Percentiles rank a stretch among this genome's conserved stretches.
Conservation (phyloP, 768 basidiomycete genomes). For the Tephrocybe sp. region DNA sequence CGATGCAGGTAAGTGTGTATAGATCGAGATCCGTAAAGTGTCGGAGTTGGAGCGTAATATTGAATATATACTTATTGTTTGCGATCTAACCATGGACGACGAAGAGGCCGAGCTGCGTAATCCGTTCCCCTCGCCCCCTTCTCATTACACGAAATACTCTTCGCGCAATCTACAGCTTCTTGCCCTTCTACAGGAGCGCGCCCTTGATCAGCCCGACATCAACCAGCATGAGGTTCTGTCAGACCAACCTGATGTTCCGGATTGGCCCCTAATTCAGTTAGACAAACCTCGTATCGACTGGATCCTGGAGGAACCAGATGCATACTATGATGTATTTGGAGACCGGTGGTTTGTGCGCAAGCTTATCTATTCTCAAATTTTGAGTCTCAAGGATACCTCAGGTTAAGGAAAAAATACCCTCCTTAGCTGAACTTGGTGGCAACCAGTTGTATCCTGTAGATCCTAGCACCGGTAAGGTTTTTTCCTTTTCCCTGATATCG, state of each 20-base stretch:
- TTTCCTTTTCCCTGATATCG: too few relatives aligned
- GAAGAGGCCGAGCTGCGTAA: constrained; percentile 78
- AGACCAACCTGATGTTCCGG: constrained; percentile 73
- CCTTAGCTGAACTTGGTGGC: constrained; percentile 78
- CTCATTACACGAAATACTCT: constrained; percentile 78
- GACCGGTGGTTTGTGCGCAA: constrained; percentile 83
- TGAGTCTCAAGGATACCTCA: constrained; percentile 24
- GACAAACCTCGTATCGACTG: constrained; percentile 89
- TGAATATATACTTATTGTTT: too few relatives aligned
- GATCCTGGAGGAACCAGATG: constrained; percentile 79
- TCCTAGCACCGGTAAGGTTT: constrained; percentile 56
- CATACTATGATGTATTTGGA: constrained; percentile 79
- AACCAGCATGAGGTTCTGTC: constrained; percentile 63
- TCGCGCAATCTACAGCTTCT: constrained; percentile 70
- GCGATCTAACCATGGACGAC: constrained; percentile 50
- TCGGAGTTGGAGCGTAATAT: too few relatives aligned
- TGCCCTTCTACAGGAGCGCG: constrained; percentile 54
- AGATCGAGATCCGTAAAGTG: constrained; percentile 1
- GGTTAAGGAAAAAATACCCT: constrained; percentile 83
- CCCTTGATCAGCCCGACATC: constrained; percentile 36
- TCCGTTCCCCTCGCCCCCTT: constrained; percentile 88
- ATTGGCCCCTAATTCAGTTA: constrained; percentile 72
- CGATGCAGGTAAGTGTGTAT: not conserved
- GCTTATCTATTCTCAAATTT: constrained; percentile 12
- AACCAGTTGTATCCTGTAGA: constrained; percentile 78